Conservation (phyloP, 2,329 filamentous ascomycete genomes). For the Fusarium dimerum region DNA sequence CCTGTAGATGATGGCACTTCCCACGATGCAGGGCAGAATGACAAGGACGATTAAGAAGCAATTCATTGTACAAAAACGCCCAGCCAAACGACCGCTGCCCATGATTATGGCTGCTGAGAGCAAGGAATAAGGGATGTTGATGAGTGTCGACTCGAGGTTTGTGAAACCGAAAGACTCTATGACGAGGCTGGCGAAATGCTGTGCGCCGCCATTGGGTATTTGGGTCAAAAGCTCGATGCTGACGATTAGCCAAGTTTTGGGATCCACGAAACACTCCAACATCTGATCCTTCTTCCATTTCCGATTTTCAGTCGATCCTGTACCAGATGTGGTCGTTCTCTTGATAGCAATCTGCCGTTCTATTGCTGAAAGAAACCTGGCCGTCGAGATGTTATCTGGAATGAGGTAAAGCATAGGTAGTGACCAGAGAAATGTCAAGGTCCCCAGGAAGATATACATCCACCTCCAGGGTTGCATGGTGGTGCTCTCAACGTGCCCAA, state of each 20-base stretch:
- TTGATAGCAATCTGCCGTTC: constrained; percentile 51
- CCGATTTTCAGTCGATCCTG: constrained; percentile 50
- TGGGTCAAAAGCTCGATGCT: constrained; percentile 53
- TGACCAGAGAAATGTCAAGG: constrained; percentile 52
- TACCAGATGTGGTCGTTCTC: constrained; percentile 51
- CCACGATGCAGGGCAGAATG: constrained; percentile 52
- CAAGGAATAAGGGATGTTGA: constrained; percentile 61
- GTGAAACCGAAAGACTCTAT: constrained; percentile 58
- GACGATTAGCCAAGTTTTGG: constrained; percentile 62
- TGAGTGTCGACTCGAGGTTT: constrained; percentile 53
- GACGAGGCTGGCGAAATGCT: constrained; percentile 60
- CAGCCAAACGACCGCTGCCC: constrained; percentile 51
- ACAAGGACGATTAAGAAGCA: constrained; percentile 53
- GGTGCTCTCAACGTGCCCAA: constrained; percentile 52
- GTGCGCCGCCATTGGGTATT: constrained; percentile 64
- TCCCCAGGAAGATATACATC: constrained; percentile 59
- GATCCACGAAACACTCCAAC: constrained; percentile 55
- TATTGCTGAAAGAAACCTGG: constrained; percentile 56
- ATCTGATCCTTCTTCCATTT: constrained; percentile 53
- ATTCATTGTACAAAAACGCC: constrained; percentile 51
- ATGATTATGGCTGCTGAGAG: constrained; percentile 50
- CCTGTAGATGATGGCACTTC: constrained; percentile 54
- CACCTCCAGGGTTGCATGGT: constrained; percentile 53
- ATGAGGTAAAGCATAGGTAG: constrained; percentile 49
- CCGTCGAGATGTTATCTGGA: constrained; percentile 55